phyloP scores from a whole-genome alignment of 305 asterid genomes.

The Fraxinus greggii region DNA sequence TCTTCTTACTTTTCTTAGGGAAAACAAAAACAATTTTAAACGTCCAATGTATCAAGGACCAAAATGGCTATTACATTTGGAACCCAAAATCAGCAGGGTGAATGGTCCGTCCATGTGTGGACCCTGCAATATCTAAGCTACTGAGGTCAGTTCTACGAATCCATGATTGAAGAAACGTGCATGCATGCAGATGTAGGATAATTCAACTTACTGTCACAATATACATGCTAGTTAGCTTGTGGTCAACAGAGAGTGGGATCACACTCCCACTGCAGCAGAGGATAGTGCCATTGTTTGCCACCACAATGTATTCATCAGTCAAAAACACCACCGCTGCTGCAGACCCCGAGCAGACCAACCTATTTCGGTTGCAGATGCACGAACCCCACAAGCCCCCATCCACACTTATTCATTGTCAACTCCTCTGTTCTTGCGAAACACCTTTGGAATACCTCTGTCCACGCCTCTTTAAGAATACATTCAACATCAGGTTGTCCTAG shows the following conservation, averaged over 20 bases:
- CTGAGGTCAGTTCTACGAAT: background rate
- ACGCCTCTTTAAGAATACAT: constrained; percentile 16
- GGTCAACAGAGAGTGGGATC: constrained; percentile 53
- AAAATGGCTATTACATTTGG: background rate
- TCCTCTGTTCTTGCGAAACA: constrained; percentile 38
- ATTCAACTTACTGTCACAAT: background rate
- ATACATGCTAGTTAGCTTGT: constrained; percentile 37
- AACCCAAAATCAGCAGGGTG: background rate
- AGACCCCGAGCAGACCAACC: constrained; percentile 30
- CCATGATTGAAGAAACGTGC: background rate
- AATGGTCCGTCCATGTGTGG: background rate
- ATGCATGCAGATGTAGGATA: background rate
- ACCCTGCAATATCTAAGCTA: background rate
- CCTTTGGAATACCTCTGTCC: constrained; percentile 30
- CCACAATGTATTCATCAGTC: constrained; percentile 35
- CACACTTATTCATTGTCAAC: constrained; percentile 30
- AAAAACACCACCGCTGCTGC: constrained; percentile 48
- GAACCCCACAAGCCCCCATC: constrained; percentile 26
- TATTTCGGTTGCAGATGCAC: constrained; percentile 29
- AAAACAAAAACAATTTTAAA: background rate
- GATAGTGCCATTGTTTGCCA: constrained; percentile 55
- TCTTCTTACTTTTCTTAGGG: background rate
- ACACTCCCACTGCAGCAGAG: constrained; percentile 36
- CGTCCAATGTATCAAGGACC: background rate
- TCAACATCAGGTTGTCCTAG: background rate